Conservation (phyloP, 352 stramenopile genomes). For the Peronosclerospora sorghi region DNA sequence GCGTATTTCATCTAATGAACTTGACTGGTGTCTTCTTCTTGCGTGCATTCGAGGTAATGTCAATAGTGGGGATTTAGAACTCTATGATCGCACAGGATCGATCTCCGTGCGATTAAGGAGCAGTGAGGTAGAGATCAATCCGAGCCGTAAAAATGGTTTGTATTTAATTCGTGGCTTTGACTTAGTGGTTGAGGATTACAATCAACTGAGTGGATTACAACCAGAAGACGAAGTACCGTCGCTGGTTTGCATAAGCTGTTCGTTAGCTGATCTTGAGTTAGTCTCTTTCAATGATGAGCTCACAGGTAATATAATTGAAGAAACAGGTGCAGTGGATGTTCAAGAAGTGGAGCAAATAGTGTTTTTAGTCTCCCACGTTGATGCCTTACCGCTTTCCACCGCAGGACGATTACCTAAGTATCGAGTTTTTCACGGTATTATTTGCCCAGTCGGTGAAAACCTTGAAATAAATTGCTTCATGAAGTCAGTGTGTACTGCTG, state of each 20-base stretch:
- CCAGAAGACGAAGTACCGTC: conserved; percentile 9
- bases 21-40: conserved; percentile 29
- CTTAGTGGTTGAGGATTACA: conserved; percentile 21
- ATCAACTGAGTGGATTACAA: not conserved
- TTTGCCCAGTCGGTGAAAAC: conserved; percentile 12
- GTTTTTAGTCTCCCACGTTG: conserved; percentile 25
- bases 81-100: conserved; percentile 33
- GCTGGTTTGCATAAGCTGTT: conserved; percentile 17
- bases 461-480: conserved; percentile 4
- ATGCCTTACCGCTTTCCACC: conserved; percentile 9
- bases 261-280: conserved; percentile 10
- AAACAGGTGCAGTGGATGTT: not conserved
- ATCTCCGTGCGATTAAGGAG: conserved; percentile 16
- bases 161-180: conserved; percentile 27
- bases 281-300: conserved; percentile 12
- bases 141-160: conserved; percentile 5
- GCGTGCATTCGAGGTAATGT: conserved; percentile 25
- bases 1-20: conserved; percentile 6
- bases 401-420: conserved; percentile 14
- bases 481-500: conserved; percentile 8
- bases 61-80: conserved; percentile 25
- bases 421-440: conserved; percentile 27
- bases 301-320: not conserved
- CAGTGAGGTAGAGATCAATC: not conserved
- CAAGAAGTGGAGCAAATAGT: conserved; percentile 4